Evolutionary conservation across 1,139 yeast species (phyloP).

Genomic region (Candida labiduridarum): DNA sequence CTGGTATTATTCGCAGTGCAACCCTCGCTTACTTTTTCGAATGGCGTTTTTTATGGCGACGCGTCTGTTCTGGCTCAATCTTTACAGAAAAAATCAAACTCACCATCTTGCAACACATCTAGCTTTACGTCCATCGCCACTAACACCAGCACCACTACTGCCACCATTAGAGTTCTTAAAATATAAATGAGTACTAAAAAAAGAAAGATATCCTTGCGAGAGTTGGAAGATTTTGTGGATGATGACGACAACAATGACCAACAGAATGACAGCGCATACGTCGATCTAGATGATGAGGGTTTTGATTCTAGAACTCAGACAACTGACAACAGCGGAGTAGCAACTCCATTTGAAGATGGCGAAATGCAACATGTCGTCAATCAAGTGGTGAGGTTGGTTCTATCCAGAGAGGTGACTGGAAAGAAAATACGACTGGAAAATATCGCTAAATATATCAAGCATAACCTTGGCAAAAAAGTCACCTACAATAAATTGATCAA

Average conservation of each 20-base stretch:
- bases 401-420: slow-evolving; percentile 28
- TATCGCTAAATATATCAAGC: slow-evolving; percentile 28
- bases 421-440: slow-evolving; percentile 21
- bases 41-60: no score
- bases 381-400: slow-evolving; percentile 25
- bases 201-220: slow-evolving; percentile 3
- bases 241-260: slow-evolving; percentile 9
- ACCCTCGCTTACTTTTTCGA: no score
- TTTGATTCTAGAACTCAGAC: background rate
- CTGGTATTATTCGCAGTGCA: no score
- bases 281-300: background rate
- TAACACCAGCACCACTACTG: background rate
- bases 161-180: background rate
- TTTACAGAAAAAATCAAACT: background rate
- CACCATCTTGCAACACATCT: no score
- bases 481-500: slow-evolving; percentile 22
- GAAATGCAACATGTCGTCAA: slow-evolving; percentile 18
- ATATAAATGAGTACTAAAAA: slow-evolving; percentile 5
- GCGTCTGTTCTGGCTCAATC: no score
- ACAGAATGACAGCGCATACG: slow-evolving; percentile 9
- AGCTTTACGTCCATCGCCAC: no score
- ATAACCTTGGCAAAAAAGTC: slow-evolving; percentile 18
- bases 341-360: slow-evolving; percentile 7
- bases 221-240: slow-evolving; percentile 1
- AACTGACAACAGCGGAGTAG: background rate